Conservation (phyloP, 2,329 filamentous ascomycete species). For the Neophaeococcomyces aloes region DNA sequence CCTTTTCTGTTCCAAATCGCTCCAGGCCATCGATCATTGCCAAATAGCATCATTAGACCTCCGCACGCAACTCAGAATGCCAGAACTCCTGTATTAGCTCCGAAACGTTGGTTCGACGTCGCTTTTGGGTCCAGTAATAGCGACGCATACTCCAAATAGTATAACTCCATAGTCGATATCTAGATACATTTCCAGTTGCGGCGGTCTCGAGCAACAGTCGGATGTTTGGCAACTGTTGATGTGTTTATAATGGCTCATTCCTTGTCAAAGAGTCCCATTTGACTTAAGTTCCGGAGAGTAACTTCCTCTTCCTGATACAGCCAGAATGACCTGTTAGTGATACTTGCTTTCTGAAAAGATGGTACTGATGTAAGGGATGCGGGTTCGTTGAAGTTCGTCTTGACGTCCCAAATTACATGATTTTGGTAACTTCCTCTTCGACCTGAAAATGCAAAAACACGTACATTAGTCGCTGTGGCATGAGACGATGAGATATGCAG, state of each 20-base stretch:
- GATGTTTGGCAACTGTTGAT: too few relatives aligned
- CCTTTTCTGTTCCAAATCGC: too few relatives aligned
- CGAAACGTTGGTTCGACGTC: too few relatives aligned
- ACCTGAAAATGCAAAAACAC: conserved; percentile 46
- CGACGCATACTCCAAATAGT: too few relatives aligned
- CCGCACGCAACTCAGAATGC: too few relatives aligned
- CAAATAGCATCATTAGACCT: too few relatives aligned
- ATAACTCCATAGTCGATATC: too few relatives aligned
- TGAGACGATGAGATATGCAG: neutral
- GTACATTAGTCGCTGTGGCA: conserved; percentile 1
- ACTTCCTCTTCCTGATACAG: conserved; percentile 1
- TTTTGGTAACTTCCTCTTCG: conserved; percentile 81
- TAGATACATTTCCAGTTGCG: too few relatives aligned
- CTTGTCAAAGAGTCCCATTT: neutral
- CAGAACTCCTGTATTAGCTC: too few relatives aligned
- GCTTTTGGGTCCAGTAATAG: too few relatives aligned
- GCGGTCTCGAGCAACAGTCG: too few relatives aligned
- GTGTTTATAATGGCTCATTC: neutral
- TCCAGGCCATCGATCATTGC: too few relatives aligned
- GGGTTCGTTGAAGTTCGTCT: conserved; percentile 7
- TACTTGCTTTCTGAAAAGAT: neutral
- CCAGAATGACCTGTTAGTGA: conserved; percentile 1
- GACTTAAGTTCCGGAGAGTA: neutral
- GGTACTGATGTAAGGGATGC: neutral
- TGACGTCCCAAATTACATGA: conserved; percentile 52